Percentiles rank a stretch among this genome's conserved stretches.
These are phyloP conservation scores for Daedalea quercina DNA, from an alignment of 768 basidiomycete species.

Conservation along the genomic window DNA sequence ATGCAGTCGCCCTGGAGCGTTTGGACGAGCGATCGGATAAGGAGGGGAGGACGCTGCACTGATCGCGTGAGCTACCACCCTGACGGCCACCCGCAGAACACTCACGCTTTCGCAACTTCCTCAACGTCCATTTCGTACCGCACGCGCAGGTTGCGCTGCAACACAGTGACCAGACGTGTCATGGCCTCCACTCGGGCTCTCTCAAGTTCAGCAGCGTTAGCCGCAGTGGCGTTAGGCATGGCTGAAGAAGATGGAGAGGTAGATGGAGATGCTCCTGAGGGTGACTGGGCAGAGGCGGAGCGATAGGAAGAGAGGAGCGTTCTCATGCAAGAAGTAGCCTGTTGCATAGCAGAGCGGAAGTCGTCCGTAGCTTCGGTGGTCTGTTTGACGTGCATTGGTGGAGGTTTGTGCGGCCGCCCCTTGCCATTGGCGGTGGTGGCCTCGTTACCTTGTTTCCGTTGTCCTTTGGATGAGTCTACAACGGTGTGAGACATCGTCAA, in stretches of 20 bases:
- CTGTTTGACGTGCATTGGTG: slow-evolving; percentile 5
- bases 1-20: slow-evolving; percentile 73
- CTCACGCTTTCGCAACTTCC: slow-evolving; percentile 75
- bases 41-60: slow-evolving; percentile 62
- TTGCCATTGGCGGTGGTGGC: slow-evolving; percentile 3
- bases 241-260: slow-evolving; percentile 28
- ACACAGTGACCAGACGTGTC: slow-evolving; percentile 53
- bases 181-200: slow-evolving; percentile 57
- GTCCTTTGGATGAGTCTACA: slow-evolving; percentile 12
- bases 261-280: slow-evolving; percentile 28
- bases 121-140: slow-evolving; percentile 65
- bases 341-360: slow-evolving; percentile 64
- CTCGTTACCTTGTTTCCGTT: slow-evolving; percentile 12
- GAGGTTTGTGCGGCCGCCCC: slow-evolving; percentile 14
- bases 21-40: slow-evolving; percentile 71
- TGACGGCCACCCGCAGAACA: slow-evolving; percentile 3
- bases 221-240: slow-evolving; percentile 9
- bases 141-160: slow-evolving; percentile 69
- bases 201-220: slow-evolving; percentile 33
- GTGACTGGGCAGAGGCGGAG: slow-evolving; percentile 22
- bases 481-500: not conserved
- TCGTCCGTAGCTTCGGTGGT: slow-evolving; percentile 31
- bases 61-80: no score
- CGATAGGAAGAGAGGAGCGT: slow-evolving; percentile 44
- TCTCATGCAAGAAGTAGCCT: slow-evolving; percentile 53